Base-by-base conservation (phyloP, 306 rosid genomes). In the Oemleria cerasiformis region DNA sequence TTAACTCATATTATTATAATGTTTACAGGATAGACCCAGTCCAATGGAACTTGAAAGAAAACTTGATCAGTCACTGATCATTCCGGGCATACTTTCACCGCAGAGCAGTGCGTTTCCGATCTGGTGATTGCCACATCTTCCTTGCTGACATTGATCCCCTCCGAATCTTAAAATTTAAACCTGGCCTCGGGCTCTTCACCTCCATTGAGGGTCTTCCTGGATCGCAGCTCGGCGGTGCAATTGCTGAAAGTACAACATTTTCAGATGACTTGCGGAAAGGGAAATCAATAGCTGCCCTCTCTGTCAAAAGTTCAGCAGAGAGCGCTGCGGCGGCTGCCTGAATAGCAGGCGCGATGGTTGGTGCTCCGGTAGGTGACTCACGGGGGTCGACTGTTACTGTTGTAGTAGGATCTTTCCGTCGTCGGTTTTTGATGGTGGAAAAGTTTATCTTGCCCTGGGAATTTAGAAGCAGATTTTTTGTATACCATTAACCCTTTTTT, bases 11-110 rank as follows among this genome's bases (percentile, higher is more conserved):
- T 25, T 25, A 25, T 25, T 73, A 51, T 68, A 41, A 73, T 80
- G 53, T 50, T 57, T 34, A 16, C 89, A 92, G 96, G 96, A 86
- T 57, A 83, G 68, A 85, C 71, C 84, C 43, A 83, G 89, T 74
- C 92, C 92, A 64, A 53, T 51, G 56, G 89, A 85, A 59, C 77
- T 42, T 78, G 90, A 86, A 48, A 82, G 71, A 71, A 84, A 66
- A 87, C 54, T 47, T 25, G 87, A 82, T 73, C 85, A 79, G 58
- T 72, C 80, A 65, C 71, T 81, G 51, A 30, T 51, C 44, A 73
- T 77, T 61, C 79, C 81, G 21, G 54, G 63, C 81, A 75, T 66
- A n/a, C 11, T 65, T 68, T 47, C 58, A 42, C 66, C 71, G 65
- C 61, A 23, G 61, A 71, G 55, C 65, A 61, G 63, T 68, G 80